Conservation (phyloP, 768 basidiomycete genomes). For the Lactarius sp. region DNA sequence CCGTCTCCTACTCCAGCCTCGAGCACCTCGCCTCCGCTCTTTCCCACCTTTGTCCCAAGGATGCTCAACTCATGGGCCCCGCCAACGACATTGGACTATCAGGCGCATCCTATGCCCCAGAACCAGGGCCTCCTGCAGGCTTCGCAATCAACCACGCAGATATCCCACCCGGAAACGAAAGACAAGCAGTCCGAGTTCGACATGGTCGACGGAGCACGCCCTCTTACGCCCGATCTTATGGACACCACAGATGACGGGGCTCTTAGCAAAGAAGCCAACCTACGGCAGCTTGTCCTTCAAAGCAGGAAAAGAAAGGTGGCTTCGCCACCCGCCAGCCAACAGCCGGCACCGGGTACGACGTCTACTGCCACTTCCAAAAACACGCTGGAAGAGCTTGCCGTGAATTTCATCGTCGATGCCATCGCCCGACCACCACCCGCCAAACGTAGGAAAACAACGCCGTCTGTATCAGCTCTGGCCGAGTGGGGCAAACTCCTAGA, state of each 20-base stretch:
- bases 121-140: background rate
- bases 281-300: constrained; percentile 30
- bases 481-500: constrained; percentile 44
- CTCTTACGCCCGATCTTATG: background rate
- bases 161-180: background rate
- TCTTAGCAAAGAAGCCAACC: constrained; percentile 39
- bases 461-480: constrained; percentile 32
- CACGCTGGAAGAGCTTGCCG: constrained; percentile 14
- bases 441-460: constrained; percentile 20
- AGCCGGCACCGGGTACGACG: constrained; percentile 31
- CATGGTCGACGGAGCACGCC: background rate
- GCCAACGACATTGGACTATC: background rate
- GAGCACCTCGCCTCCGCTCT: background rate
- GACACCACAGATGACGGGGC: constrained; percentile 27
- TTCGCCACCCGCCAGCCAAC: constrained; percentile 30
- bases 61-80: background rate
- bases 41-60: background rate
- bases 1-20: background rate
- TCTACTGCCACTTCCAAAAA: constrained; percentile 17
- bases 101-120: background rate
- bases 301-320: constrained; percentile 35
- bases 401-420: constrained; percentile 16
- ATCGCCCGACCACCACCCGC: constrained; percentile 18
- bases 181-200: background rate
- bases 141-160: background rate